A percentile compares a stretch with the other conserved stretches of the same genome.
These are phyloP conservation scores for Cordyceps cicadae DNA, from an alignment of 2,329 filamentous ascomycete species.

Conservation along the genomic window DNA sequence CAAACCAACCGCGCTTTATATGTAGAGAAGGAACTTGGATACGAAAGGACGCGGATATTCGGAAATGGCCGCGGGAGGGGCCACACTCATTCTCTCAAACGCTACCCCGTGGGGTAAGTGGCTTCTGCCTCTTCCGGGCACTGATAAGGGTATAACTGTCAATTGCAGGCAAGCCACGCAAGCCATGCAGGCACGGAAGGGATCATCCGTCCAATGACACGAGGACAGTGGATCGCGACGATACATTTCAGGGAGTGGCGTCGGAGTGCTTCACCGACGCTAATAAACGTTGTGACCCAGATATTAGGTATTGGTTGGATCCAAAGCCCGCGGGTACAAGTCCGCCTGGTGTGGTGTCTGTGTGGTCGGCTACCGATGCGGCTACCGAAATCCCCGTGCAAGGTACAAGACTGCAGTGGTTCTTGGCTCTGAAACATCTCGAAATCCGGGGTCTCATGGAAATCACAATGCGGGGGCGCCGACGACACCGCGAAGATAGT, in stretches of 20 bases:
- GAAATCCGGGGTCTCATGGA: too few relatives aligned
- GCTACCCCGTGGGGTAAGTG: background rate
- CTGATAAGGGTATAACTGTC: background rate
- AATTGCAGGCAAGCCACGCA: background rate
- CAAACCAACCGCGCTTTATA: background rate
- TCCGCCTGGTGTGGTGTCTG: background rate
- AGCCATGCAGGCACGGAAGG: background rate
- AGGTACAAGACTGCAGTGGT: too few relatives aligned
- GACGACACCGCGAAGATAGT: too few relatives aligned
- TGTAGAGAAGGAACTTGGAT: background rate
- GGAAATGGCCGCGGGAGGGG: background rate
- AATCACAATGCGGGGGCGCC: too few relatives aligned
- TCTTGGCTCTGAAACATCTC: too few relatives aligned
- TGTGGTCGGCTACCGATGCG: background rate
- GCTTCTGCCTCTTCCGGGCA: background rate
- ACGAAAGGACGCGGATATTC: background rate
- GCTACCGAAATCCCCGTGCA: background rate
- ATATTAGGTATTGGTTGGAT: background rate
- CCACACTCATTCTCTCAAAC: background rate
- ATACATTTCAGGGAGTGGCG: background rate
- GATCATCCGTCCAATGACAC: background rate
- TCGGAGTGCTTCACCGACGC: conserved; percentile 12
- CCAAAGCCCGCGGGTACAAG: background rate
- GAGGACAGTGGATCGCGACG: background rate
- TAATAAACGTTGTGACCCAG: background rate